Percentiles rank a stretch among this genome's conserved stretches.
Evolutionary conservation across 1,139 yeast genomes (phyloP).

Genomic region (Suhomyces choctaworum): DNA sequence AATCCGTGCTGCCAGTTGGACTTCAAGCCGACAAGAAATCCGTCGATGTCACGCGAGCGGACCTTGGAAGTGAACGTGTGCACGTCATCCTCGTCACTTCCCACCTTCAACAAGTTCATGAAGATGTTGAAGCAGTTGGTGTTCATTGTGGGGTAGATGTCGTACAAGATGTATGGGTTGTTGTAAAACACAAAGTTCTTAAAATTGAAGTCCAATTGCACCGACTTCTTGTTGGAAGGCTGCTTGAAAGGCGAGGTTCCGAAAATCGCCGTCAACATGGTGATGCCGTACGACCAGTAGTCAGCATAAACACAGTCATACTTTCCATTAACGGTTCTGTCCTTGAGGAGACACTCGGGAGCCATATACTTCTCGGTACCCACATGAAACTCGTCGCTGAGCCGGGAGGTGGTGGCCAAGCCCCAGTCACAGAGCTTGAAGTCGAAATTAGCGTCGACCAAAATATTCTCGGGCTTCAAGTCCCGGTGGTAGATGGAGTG

Average conservation of each 20-base stretch:
- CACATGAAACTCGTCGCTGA: constrained; percentile 47
- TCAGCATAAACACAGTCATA: constrained; percentile 40
- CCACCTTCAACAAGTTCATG: constrained; percentile 35
- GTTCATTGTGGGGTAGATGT: constrained; percentile 45
- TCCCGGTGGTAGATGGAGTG: constrained; percentile 53
- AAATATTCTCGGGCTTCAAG: constrained; percentile 55
- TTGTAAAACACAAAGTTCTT: constrained; percentile 38
- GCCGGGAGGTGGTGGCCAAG: constrained; percentile 41
- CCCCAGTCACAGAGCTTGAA: constrained; percentile 62
- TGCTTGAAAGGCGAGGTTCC: constrained; percentile 47
- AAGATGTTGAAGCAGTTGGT: constrained; percentile 36
- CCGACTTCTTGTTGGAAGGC: constrained; percentile 20
- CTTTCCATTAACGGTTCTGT: constrained; percentile 20
- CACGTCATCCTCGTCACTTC: constrained; percentile 35
- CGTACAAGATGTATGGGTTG: constrained; percentile 38
- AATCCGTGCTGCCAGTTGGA: constrained; percentile 34
- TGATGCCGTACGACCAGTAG: constrained; percentile 45
- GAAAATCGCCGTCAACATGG: constrained; percentile 49
- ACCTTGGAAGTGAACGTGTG: constrained; percentile 27
- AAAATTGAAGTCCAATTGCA: constrained; percentile 36
- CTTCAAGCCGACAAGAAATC: constrained; percentile 32
- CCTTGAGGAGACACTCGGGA: constrained; percentile 42
- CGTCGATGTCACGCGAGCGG: constrained; percentile 28
- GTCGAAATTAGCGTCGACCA: constrained; percentile 39
- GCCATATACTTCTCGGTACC: constrained; percentile 63